These are phyloP conservation scores for Russula sp. DNA, from an alignment of 768 basidiomycete genomes.

Conservation along the genomic window DNA sequence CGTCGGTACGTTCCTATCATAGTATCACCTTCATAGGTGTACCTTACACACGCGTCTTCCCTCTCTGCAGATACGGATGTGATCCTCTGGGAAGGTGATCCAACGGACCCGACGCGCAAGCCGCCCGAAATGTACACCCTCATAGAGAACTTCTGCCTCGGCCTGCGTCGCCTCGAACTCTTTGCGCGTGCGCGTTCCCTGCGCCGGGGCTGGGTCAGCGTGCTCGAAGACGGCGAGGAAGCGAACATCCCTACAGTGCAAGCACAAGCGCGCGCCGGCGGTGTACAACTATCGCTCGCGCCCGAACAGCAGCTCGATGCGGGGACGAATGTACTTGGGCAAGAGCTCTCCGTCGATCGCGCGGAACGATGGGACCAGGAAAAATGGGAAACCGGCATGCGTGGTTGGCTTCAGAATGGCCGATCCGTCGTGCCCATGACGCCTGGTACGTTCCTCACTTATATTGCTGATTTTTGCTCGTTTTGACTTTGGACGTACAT, in stretches of 20 bases:
- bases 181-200: conserved; percentile 70
- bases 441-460: conserved; percentile 36
- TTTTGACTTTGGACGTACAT: neutral
- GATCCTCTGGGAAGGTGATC: conserved; percentile 93
- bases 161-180: conserved; percentile 84
- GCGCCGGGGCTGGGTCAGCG: conserved; percentile 92
- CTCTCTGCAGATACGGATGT: conserved; percentile 79
- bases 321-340: conserved; percentile 36
- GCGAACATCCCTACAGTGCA: conserved; percentile 44
- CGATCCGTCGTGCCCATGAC: conserved; percentile 63
- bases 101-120: conserved; percentile 75
- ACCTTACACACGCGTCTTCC: neutral
- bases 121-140: conserved; percentile 96
- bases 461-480: neutral
- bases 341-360: conserved; percentile 24
- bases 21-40: conserved; percentile 1
- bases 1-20: conserved; percentile 58
- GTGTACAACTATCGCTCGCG: conserved; percentile 26
- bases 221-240: conserved; percentile 63
- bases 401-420: conserved; percentile 46
- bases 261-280: conserved; percentile 27
- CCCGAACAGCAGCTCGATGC: conserved; percentile 38
- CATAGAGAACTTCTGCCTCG: conserved; percentile 97
- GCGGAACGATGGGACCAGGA: conserved; percentile 59
- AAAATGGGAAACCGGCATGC: conserved; percentile 61